A percentile compares a stretch with the other conserved stretches of the same genome.
phyloP scores from a whole-genome alignment of 2,329 filamentous ascomycete genomes.

The Exophiala sp. region DNA sequence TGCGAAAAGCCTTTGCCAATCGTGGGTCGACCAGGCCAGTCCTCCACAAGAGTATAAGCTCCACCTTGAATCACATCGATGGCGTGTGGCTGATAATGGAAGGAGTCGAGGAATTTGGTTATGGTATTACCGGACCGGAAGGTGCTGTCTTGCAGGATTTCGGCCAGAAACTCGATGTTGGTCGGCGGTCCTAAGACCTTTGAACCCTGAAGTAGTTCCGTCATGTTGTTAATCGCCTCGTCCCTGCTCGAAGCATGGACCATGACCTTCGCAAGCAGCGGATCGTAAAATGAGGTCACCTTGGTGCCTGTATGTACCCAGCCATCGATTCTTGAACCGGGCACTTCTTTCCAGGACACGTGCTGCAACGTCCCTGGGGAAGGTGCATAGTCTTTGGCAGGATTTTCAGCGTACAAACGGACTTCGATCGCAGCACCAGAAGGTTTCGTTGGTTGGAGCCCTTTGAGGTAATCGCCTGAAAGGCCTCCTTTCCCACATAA shows the following conservation, averaged over 20 bases:
- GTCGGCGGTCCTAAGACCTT: slow-evolving; percentile 53
- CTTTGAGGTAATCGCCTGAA: slow-evolving; percentile 38
- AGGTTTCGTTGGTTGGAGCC: slow-evolving; percentile 43
- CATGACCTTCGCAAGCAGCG: slow-evolving; percentile 59
- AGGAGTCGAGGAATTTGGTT: slow-evolving; percentile 54
- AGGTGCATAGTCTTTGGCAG: slow-evolving; percentile 56
- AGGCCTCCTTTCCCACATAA: slow-evolving; percentile 46
- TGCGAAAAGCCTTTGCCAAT: slow-evolving; percentile 59
- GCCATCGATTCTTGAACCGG: slow-evolving; percentile 57
- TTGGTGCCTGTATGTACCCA: slow-evolving; percentile 59
- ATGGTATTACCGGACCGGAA: slow-evolving; percentile 53
- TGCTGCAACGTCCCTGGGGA: slow-evolving; percentile 57
- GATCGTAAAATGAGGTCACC: slow-evolving; percentile 58
- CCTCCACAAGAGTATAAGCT: slow-evolving; percentile 58
- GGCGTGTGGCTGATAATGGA: slow-evolving; percentile 48
- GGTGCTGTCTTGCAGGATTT: slow-evolving; percentile 45
- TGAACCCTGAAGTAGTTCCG: slow-evolving; percentile 43
- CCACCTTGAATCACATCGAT: slow-evolving; percentile 58
- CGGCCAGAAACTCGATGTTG: slow-evolving; percentile 55
- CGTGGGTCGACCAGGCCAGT: slow-evolving; percentile 55
- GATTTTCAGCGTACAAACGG: slow-evolving; percentile 57
- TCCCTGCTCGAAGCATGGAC: slow-evolving; percentile 45
- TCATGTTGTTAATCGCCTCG: slow-evolving; percentile 45
- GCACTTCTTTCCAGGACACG: slow-evolving; percentile 52
- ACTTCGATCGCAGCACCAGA: slow-evolving; percentile 52